Conservation (phyloP, 148 eudicot genomes). For the Spergularia bocconei region DNA sequence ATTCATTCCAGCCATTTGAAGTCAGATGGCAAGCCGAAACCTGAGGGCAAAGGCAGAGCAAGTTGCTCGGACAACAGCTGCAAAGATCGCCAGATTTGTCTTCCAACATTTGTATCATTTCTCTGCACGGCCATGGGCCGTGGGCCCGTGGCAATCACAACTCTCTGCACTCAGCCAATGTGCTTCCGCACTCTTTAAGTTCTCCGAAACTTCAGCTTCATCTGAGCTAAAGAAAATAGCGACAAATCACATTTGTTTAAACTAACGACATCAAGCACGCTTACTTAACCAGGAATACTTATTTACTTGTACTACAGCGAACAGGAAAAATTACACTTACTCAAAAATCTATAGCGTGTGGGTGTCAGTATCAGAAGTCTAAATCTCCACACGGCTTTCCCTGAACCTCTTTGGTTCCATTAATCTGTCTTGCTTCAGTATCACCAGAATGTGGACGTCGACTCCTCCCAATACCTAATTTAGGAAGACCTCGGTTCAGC, state of each 20-base stretch:
- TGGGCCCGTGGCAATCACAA: background rate
- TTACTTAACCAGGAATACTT: background rate
- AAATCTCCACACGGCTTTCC: slow-evolving; percentile 84
- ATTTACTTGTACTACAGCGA: background rate
- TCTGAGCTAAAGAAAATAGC: slow-evolving; percentile 1
- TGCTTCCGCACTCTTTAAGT: background rate
- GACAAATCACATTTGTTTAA: background rate
- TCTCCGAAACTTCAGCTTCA: background rate
- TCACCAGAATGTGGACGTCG: slow-evolving; percentile 39
- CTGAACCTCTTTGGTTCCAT: slow-evolving; percentile 50
- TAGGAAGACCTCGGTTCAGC: slow-evolving; percentile 89
- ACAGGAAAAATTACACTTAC: slow-evolving; percentile 9
- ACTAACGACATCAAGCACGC: background rate
- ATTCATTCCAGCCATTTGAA: background rate
- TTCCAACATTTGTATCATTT: background rate
- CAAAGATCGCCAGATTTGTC: background rate
- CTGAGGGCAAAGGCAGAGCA: background rate
- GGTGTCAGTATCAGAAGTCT: slow-evolving; percentile 56
- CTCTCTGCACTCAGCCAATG: background rate
- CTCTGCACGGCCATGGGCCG: background rate
- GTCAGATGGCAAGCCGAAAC: background rate
- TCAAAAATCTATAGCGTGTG: background rate
- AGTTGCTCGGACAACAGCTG: background rate
- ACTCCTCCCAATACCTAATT: slow-evolving; percentile 78
- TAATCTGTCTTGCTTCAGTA: slow-evolving; percentile 33